These are phyloP conservation scores for Gracilariopsis chorda DNA, from an alignment of 23 red algal species.

Conservation along the genomic window DNA sequence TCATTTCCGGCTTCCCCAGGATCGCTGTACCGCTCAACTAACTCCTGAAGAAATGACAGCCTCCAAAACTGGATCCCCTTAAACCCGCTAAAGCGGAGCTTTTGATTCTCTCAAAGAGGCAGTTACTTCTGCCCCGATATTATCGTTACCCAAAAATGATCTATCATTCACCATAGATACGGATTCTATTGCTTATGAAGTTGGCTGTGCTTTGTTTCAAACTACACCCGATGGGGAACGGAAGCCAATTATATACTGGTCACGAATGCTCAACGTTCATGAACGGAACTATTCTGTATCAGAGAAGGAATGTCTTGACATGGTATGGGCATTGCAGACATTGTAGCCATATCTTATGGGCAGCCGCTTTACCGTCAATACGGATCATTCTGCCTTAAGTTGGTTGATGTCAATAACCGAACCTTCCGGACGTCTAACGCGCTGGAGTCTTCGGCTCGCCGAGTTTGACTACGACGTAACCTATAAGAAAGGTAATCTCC, in stretches of 20 bases:
- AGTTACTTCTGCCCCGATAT: neutral
- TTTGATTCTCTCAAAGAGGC: neutral
- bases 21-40: neutral
- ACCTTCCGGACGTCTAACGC: constrained; percentile 5
- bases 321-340: too few species aligned
- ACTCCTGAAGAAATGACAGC: neutral
- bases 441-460: neutral
- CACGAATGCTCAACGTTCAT: neutral
- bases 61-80: neutral
- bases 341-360: too few species aligned
- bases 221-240: neutral
- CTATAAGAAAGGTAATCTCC: neutral
- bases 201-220: constrained; percentile 2
- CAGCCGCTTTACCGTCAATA: too few species aligned
- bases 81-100: neutral
- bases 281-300: constrained; percentile 16
- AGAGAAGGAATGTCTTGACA: neutral
- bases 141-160: neutral
- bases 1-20: neutral
- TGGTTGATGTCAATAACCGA: neutral
- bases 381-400: too few species aligned
- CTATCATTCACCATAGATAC: constrained; percentile 13
- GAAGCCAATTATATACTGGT: neutral
- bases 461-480: constrained; percentile 26
- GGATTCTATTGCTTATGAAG: neutral